Percentiles rank a stretch among this genome's conserved stretches.
Evolutionary conservation across 345 rosid species (phyloP).

Genomic region (sweet orange (Citrus sinensis)): DNA sequence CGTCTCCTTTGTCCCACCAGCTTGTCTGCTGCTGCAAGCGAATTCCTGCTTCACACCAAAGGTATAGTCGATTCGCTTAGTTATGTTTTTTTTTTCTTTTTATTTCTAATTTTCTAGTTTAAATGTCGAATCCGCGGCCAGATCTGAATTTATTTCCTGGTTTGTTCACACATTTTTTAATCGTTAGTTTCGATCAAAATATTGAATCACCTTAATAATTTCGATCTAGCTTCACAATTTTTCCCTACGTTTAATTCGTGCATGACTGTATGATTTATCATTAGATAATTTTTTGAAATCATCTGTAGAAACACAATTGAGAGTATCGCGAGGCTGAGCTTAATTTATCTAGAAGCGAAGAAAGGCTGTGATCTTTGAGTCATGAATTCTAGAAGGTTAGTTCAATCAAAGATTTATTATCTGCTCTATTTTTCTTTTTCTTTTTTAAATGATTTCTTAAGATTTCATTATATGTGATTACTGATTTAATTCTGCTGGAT

Average conservation of each 20-base stretch:
- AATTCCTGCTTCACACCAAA: slow-evolving; percentile 15
- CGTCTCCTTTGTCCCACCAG: not conserved
- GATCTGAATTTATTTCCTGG: slow-evolving; percentile 20
- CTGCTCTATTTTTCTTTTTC: not conserved
- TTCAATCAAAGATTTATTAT: not conserved
- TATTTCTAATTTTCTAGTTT: not conserved
- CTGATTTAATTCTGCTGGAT: not conserved
- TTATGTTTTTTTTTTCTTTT: not conserved
- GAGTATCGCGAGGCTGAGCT: not conserved
- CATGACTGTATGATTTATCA: not conserved
- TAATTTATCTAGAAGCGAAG: not conserved
- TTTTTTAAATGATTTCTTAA: not conserved
- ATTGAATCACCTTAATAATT: not conserved
- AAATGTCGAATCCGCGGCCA: not conserved
- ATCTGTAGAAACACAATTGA: not conserved
- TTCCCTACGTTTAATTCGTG: not conserved
- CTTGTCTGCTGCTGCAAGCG: not conserved
- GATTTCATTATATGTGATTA: not conserved
- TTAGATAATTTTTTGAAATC: not conserved
- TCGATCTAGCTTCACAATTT: not conserved
- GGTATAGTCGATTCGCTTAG: slow-evolving; percentile 10
- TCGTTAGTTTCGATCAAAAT: not conserved
- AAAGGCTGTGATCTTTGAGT: slow-evolving; percentile 17
- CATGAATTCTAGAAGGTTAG: slow-evolving; percentile 68
- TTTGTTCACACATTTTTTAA: not conserved